Base-by-base conservation (phyloP, 2,329 filamentous ascomycete genomes). In the Epichloe typhina region DNA sequence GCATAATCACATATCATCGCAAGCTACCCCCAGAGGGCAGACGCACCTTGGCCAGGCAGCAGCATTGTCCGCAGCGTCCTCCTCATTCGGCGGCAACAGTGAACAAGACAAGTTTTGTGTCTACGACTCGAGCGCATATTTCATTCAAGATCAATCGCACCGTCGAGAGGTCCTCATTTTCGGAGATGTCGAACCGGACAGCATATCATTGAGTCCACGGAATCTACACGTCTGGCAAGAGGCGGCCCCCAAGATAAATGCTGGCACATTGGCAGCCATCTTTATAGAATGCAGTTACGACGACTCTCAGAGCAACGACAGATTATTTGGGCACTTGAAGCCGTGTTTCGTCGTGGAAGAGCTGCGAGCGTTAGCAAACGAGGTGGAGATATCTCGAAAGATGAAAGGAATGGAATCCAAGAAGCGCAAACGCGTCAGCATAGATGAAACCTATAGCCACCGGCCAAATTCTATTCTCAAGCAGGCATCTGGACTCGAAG, bases 211-310 rank as follows among this genome's bases (percentile, higher is more conserved):
- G 2, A 84, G 80, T 1, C 89, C 91, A 1, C 82, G 90, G 23
- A 97, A 93, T 57, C 70, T 76, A n/a, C 72, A 74, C 13, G 81
- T 98, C 13, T 98, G 93, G 93, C 77, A 80, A 56, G 86, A 93
- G 61, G 91, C 91, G 0, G 91, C 90, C 0, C 84, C 84, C 8
- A 95, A 94, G 63, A 82, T 98, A 26, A 84, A 75, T 0, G 69
- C 74, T 0, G 87, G 88, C 1, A 73, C 76, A 4, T 74, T 98
- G 0, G 77, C 75, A 0, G 91, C 84, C 11, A 85, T 98, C 12
- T 91, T 97, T 62, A 94, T 98, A 58, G 93, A 98, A 71, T 97
- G 91, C 66, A 95, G 88, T 54, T 98, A 91, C 65, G 86, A 88
- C 54, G 84, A 96, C 64, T 79, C 79, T 7, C 84, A 89, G 59